A percentile compares a stretch with the other conserved stretches of the same genome.
Evolutionary conservation across 208 protist genomes (phyloP).

Genomic region (Acanthamoeba royreba): DNA sequence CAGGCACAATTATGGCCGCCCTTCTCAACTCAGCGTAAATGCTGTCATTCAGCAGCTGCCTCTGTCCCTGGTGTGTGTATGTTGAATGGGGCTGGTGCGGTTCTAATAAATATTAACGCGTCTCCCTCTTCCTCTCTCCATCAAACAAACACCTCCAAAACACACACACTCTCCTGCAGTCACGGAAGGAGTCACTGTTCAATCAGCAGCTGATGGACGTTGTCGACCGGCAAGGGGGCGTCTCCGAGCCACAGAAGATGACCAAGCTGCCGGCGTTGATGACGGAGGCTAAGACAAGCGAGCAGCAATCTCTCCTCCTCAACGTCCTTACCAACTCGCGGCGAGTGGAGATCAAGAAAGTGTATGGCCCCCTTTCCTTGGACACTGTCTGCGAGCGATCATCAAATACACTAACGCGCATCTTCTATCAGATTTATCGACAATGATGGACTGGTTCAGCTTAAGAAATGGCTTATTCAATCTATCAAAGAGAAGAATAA

Average conservation of each 20-base stretch:
- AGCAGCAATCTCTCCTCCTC: background rate
- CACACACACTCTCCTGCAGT: background rate
- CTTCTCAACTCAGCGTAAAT: too few relatives aligned
- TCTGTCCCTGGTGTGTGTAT: background rate
- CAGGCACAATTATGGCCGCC: too few relatives aligned
- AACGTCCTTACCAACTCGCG: background rate
- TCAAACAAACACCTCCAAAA: too few relatives aligned
- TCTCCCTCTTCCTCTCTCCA: background rate
- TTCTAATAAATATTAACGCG: conserved; percentile 10
- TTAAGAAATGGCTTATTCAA: conserved; percentile 20
- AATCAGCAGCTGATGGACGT: background rate
- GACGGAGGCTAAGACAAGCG: background rate
- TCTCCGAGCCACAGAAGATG: conserved; percentile 4
- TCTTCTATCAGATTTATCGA: background rate
- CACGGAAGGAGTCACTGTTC: background rate
- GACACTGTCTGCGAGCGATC: background rate
- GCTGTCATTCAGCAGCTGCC: too few relatives aligned
- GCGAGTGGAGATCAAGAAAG: background rate
- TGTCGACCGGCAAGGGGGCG: background rate
- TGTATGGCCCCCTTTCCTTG: background rate
- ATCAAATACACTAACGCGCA: background rate
- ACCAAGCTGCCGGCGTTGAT: background rate
- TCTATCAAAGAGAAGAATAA: conserved; percentile 2
- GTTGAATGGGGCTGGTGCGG: too few relatives aligned
- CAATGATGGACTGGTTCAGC: background rate